Conservation (phyloP, 2,329 filamentous ascomycete genomes). For the Polytolypa hystricis region DNA sequence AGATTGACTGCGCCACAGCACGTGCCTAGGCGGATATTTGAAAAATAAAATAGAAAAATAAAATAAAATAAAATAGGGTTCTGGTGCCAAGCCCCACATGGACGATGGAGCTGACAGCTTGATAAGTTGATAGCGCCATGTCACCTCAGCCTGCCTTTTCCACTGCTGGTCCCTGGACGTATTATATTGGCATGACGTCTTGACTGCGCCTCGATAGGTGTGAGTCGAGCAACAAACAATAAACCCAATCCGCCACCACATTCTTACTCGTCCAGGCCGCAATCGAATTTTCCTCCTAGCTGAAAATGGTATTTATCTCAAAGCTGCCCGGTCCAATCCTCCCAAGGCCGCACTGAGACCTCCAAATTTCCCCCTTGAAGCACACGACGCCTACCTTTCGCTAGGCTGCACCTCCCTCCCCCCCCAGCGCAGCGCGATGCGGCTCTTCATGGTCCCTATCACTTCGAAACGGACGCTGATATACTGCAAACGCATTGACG, state of each 20-base stretch:
- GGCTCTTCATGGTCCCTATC: conserved; percentile 85
- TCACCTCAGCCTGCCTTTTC: too few relatives aligned
- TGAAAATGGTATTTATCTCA: conserved; percentile 4
- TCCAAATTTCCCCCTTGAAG: too few relatives aligned
- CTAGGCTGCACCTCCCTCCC: background rate
- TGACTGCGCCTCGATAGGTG: conserved; percentile 2
- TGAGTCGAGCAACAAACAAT: background rate
- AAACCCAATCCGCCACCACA: background rate
- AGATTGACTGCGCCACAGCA: too few relatives aligned
- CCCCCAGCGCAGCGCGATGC: conserved; percentile 46
- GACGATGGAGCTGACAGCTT: too few relatives aligned
- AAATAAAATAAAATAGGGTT: background rate
- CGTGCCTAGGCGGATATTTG: background rate
- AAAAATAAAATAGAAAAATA: background rate
- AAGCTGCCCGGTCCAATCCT: too few relatives aligned
- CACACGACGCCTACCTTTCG: too few relatives aligned
- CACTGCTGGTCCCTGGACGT: too few relatives aligned
- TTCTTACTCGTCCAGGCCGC: too few relatives aligned
- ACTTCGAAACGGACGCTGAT: conserved; percentile 83
- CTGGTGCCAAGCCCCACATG: too few relatives aligned
- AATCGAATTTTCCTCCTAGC: background rate
- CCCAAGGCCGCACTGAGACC: too few relatives aligned
- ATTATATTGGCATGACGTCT: conserved; percentile 1
- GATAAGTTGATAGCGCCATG: too few relatives aligned
- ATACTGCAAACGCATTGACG: conserved; percentile 70